A percentile compares a stretch with the other conserved stretches of the same genome.
Evolutionary conservation across 352 stramenopile genomes (phyloP).

Genomic region (Phytopythium mirpurense): DNA sequence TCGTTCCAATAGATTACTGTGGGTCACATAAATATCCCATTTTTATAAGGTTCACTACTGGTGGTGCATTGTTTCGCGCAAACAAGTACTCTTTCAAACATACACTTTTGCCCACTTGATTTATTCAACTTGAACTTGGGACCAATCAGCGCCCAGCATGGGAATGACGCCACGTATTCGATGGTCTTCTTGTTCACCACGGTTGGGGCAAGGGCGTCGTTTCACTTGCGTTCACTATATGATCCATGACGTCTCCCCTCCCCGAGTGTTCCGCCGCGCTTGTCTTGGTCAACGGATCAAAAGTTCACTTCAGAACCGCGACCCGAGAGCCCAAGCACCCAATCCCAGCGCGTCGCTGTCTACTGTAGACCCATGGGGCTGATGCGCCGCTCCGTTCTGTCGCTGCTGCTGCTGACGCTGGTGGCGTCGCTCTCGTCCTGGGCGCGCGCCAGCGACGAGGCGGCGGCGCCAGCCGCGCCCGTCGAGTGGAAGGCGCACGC

Average conservation of each 20-base stretch:
- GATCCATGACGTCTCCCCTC: neutral
- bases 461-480: constrained; percentile 7
- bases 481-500: constrained; percentile 42
- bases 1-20: too few species aligned
- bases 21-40: too few species aligned
- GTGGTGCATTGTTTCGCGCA: neutral
- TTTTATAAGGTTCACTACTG: too few species aligned
- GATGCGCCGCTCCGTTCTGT: constrained; percentile 1
- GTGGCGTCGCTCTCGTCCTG: constrained; percentile 4
- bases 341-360: too few species aligned
- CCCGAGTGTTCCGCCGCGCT: neutral
- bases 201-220: neutral
- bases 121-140: constrained; percentile 7
- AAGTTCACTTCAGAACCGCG: constrained; percentile 5
- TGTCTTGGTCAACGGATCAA: neutral
- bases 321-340: constrained; percentile 1
- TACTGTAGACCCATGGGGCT: neutral
- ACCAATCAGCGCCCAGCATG: constrained; percentile 1
- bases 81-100: neutral
- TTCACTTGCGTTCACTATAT: neutral
- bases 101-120: constrained; percentile 5
- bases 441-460: constrained; percentile 5
- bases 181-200: neutral
- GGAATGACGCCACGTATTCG: neutral
- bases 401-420: constrained; percentile 5